Evolutionary conservation across 2,329 filamentous ascomycete species (phyloP).

Genomic region (Aspergillus japonicus): DNA sequence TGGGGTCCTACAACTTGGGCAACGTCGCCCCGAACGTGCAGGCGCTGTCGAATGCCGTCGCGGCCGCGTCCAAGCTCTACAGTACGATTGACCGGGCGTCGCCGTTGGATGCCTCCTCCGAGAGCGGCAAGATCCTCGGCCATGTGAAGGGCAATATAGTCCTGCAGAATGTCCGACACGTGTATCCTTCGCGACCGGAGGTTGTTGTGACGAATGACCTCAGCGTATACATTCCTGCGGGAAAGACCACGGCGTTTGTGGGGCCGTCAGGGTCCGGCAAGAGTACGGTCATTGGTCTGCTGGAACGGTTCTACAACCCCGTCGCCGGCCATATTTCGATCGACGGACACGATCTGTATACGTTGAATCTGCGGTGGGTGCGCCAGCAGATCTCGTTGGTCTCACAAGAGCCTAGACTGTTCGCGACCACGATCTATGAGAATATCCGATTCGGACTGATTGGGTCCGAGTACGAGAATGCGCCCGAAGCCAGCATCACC

Average conservation of each 20-base stretch:
- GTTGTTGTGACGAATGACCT: constrained; percentile 46
- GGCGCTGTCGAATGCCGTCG: constrained; percentile 46
- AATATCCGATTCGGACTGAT: constrained; percentile 64
- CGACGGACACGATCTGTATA: constrained; percentile 72
- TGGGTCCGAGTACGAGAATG: constrained; percentile 67
- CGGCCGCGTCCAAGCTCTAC: constrained; percentile 39
- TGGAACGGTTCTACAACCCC: constrained; percentile 60
- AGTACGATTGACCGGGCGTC: constrained; percentile 43
- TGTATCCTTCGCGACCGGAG: constrained; percentile 49
- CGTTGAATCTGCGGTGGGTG: constrained; percentile 63
- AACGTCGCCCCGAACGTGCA: constrained; percentile 43
- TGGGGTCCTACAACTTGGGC: constrained; percentile 39
- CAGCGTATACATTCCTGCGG: constrained; percentile 45
- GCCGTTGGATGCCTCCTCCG: constrained; percentile 37
- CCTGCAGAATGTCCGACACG: constrained; percentile 46
- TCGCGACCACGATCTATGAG: constrained; percentile 75
- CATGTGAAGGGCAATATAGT: constrained; percentile 35
- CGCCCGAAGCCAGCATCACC: constrained; percentile 52
- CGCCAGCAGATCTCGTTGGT: constrained; percentile 72
- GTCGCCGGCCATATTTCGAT: constrained; percentile 53
- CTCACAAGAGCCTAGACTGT: constrained; percentile 80
- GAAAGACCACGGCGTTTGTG: constrained; percentile 57
- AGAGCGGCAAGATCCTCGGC: constrained; percentile 24
- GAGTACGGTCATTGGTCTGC: constrained; percentile 49
- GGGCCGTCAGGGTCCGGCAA: constrained; percentile 52